Base-by-base conservation (phyloP, 768 basidiomycete species). In the Tylopilus felleus region DNA sequence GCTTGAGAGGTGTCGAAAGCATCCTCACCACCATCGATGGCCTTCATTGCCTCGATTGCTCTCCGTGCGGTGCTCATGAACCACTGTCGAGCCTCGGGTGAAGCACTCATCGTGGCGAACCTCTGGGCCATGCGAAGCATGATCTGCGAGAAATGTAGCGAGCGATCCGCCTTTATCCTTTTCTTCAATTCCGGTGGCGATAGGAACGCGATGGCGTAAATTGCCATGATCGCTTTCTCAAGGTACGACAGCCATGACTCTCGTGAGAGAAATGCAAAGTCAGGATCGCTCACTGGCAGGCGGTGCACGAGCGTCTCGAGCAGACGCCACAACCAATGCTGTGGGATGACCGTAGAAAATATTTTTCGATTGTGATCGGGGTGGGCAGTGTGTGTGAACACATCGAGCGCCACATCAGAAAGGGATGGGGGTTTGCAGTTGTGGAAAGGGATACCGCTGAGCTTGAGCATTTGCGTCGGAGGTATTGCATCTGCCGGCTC, bases 131-230 rank as follows among this genome's bases (percentile, higher is more conserved):
- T 74, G 51, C 90, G 76, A 56, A 90, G 73, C 76, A 95, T 79
- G 31, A 92, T 76, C 41, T 76, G 76, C 48, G 83, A 78, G 68
- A 90, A 85, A 29, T 86, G 86, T 27, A 94, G 77, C 38, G 73
- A 73, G 47, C 81, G 78, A 66, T 90, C 81, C 10, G 72, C 68
- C 61, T 90, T 88, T 60, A 93, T 77, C 57, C 73, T 79, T 50
- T 77, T 75, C 73, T 95, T 93, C 57, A 95, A 65, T 25, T 80
- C 76, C 4, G 86, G 84, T 2, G 93, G 80, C 4, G 93, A 83
- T 51, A 95, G 75, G 76, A 93, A 98, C 22, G 86, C 82, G 58
- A 98, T 74, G 35, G 86, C 86, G 73, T 97, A 98, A 39, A 97
- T 79, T n/a, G 82, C 80, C 77, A 94, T 82, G 43, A 88, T 76